phyloP scores from a whole-genome alignment of 495 filamentous ascomycete species.

The Paragyromitra xinjiangensis region DNA sequence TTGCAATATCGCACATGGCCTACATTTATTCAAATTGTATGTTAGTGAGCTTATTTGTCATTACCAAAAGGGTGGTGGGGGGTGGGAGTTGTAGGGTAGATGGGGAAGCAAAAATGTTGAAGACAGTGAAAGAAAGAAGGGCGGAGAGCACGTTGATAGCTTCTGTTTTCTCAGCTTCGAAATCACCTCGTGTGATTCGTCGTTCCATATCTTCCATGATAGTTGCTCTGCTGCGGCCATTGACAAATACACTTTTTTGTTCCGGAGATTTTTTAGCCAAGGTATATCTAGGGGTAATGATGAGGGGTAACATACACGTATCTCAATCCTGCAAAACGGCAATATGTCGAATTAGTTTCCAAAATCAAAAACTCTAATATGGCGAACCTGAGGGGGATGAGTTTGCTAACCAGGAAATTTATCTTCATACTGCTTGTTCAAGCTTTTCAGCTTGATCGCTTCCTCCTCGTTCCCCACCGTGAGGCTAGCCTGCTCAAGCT shows the following conservation, averaged over 20 bases:
- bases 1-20: conserved; percentile 79
- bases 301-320: conserved; percentile 73
- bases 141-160: conserved; percentile 68
- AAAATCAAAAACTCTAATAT: conserved; percentile 21
- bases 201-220: conserved; percentile 87
- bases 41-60: conserved; percentile 49
- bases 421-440: conserved; percentile 86
- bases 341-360: conserved; percentile 30
- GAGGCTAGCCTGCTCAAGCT: conserved; percentile 81
- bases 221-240: conserved; percentile 74
- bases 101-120: neutral
- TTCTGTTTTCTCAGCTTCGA: conserved; percentile 72
- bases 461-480: conserved; percentile 64
- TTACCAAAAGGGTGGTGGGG: conserved; percentile 1
- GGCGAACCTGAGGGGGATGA: neutral
- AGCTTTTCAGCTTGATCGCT: conserved; percentile 65
- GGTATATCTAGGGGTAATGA: conserved; percentile 29
- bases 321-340: conserved; percentile 64
- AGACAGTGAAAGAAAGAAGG: conserved; percentile 40
- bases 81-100: conserved; percentile 24
- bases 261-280: conserved; percentile 32
- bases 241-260: conserved; percentile 77
- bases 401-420: conserved; percentile 69
- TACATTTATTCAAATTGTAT: conserved; percentile 55
- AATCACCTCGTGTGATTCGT: conserved; percentile 75